Conservation (phyloP, 371 early-diverging fungal species). For the Apophysomyces variabilis region DNA sequence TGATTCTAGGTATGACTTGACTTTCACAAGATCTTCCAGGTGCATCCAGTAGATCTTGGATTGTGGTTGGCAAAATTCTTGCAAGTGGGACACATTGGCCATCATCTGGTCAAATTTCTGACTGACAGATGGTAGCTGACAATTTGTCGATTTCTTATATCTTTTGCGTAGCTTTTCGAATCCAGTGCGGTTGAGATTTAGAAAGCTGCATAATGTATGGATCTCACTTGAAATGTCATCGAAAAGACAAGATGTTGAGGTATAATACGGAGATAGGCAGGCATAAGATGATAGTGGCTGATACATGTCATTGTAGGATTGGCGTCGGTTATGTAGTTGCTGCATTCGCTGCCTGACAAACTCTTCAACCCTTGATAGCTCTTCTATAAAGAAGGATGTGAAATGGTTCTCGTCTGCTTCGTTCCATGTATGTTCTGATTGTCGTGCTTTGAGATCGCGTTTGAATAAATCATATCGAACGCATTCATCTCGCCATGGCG, state of each 20-base stretch:
- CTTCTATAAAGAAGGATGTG: constrained; percentile 69
- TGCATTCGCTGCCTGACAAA: constrained; percentile 80
- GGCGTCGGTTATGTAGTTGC: constrained; percentile 70
- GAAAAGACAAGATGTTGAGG: neutral
- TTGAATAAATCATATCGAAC: constrained; percentile 30
- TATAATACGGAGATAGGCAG: neutral
- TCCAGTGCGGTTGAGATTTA: constrained; percentile 91
- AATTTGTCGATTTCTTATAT: constrained; percentile 76
- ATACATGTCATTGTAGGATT: constrained; percentile 62
- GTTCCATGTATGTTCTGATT: constrained; percentile 48
- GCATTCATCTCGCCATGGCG: constrained; percentile 34
- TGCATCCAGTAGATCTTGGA: constrained; percentile 98
- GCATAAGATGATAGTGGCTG: constrained; percentile 5
- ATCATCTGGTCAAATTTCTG: constrained; percentile 87
- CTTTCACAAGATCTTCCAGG: constrained; percentile 88
- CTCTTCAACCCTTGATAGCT: constrained; percentile 84
- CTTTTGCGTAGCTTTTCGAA: constrained; percentile 95
- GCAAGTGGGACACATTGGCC: constrained; percentile 82
- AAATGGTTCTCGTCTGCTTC: constrained; percentile 74
- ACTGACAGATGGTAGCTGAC: constrained; percentile 71
- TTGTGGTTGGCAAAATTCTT: constrained; percentile 82
- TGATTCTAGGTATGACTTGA: constrained; percentile 79
- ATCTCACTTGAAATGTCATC: constrained; percentile 78
- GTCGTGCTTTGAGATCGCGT: constrained; percentile 22
- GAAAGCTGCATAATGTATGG: constrained; percentile 86